These are phyloP conservation scores for Agroathelia rolfsii DNA, from an alignment of 1,284 basidiomycete species.

Conservation along the genomic window DNA sequence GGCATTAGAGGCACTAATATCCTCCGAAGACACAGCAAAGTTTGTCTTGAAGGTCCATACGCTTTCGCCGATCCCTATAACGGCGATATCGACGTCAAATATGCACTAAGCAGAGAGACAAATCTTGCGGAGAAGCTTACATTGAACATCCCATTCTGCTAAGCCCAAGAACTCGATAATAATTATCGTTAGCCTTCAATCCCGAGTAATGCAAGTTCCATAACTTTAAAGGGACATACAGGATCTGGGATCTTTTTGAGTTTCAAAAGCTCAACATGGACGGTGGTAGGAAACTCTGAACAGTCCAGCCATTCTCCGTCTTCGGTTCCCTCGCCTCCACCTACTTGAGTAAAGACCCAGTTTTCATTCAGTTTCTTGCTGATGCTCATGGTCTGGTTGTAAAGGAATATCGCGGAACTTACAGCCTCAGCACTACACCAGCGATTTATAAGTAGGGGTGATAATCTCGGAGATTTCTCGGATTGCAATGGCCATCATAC, in stretches of 20 bases:
- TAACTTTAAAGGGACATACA: slow-evolving; percentile 37
- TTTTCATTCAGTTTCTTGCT: slow-evolving; percentile 24
- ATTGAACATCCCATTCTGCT: slow-evolving; percentile 85
- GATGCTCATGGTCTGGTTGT: slow-evolving; percentile 17
- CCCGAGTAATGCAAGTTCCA: neutral
- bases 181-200: slow-evolving; percentile 1
- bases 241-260: slow-evolving; percentile 71
- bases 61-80: slow-evolving; percentile 74
- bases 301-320: slow-evolving; percentile 58
- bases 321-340: slow-evolving; percentile 47
- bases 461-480: too few relatives aligned
- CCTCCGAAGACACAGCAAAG: slow-evolving; percentile 43
- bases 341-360: slow-evolving; percentile 63
- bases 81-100: slow-evolving; percentile 3
- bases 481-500: too few relatives aligned
- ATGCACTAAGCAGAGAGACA: slow-evolving; percentile 2
- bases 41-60: slow-evolving; percentile 77
- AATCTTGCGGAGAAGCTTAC: slow-evolving; percentile 25
- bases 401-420: too few relatives aligned
- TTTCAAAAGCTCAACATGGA: slow-evolving; percentile 77
- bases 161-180: slow-evolving; percentile 53
- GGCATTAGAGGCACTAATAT: slow-evolving; percentile 36
- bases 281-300: slow-evolving; percentile 66
- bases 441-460: too few relatives aligned
- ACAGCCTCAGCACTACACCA: too few relatives aligned